These are phyloP conservation scores for Phytophthora quininea DNA, from an alignment of 352 stramenopile genomes.

Conservation along the genomic window DNA sequence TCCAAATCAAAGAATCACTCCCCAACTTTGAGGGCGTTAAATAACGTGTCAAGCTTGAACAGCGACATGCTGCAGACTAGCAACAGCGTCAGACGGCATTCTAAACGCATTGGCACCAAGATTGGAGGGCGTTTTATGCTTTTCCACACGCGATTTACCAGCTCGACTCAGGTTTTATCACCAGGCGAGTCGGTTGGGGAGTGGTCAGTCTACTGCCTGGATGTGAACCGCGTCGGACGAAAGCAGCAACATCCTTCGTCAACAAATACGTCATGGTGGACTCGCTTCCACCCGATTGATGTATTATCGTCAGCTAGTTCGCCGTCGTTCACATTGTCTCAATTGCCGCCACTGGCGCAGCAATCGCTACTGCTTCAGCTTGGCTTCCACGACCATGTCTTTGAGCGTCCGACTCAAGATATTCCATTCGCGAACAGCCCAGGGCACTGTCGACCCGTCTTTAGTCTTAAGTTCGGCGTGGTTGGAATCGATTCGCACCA, in stretches of 20 bases:
- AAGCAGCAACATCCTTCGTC: not conserved
- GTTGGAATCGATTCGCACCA: conserved; percentile 7
- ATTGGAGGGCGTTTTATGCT: conserved; percentile 41
- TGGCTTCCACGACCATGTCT: conserved; percentile 25
- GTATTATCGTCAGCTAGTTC: not conserved
- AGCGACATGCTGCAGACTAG: not conserved
- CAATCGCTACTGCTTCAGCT: conserved; percentile 38
- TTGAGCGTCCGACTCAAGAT: conserved; percentile 24
- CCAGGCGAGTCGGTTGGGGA: conserved; percentile 3
- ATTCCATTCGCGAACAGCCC: conserved; percentile 6
- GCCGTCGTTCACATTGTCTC: not conserved
- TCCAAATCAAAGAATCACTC: too few relatives aligned
- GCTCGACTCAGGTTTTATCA: too few relatives aligned
- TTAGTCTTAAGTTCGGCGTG: conserved; percentile 34
- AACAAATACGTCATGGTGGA: conserved; percentile 23
- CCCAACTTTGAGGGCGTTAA: too few relatives aligned
- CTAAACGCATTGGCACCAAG: conserved; percentile 20
- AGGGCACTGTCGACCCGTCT: not conserved
- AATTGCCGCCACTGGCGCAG: conserved; percentile 20
- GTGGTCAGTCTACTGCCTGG: conserved; percentile 27
- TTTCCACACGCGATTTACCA: conserved; percentile 30
- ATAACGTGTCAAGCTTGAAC: too few relatives aligned
- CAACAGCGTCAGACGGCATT: not conserved
- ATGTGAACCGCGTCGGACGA: conserved; percentile 20
- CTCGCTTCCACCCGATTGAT: conserved; percentile 17